Percentiles rank a stretch among this genome's conserved stretches.
phyloP scores from a whole-genome alignment of 176 grass and related monocot genomes.

The Zoysia pacifica region DNA sequence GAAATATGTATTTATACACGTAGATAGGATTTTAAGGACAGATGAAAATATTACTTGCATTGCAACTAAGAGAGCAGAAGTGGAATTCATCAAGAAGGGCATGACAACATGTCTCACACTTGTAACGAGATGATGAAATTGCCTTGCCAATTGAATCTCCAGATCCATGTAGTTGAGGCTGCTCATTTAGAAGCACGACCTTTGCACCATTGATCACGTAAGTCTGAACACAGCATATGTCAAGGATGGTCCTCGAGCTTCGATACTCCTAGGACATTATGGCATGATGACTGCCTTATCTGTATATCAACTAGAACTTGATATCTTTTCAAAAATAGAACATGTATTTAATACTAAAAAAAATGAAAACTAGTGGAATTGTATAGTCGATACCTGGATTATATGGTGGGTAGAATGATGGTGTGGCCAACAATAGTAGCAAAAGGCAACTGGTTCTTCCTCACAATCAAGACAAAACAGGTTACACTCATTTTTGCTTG shows the following conservation, averaged over 20 bases:
- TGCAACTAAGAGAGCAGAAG: conserved; percentile 56
- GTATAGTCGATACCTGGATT: conserved; percentile 54
- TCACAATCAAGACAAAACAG: conserved; percentile 62
- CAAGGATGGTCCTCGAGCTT: conserved; percentile 21
- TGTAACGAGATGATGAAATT: conserved; percentile 20
- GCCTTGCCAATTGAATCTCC: not conserved
- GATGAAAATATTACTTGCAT: conserved; percentile 16
- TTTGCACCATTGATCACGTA: conserved; percentile 75
- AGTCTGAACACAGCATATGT: conserved; percentile 56
- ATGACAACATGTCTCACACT: not conserved
- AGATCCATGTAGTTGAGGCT: conserved; percentile 38
- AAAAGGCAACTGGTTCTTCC: conserved; percentile 30
- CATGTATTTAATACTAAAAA: not conserved
- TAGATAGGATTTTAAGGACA: too few relatives aligned
- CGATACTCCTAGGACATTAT: conserved; percentile 12
- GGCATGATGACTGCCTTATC: conserved; percentile 66
- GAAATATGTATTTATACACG: too few relatives aligned
- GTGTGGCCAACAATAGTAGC: conserved; percentile 48
- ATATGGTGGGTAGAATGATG: conserved; percentile 55
- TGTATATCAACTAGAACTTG: not conserved
- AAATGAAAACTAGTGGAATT: not conserved
- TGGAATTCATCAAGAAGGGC: conserved; percentile 41
- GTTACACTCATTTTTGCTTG: conserved; percentile 59
- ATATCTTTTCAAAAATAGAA: not conserved
- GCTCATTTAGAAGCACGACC: conserved; percentile 49